phyloP scores from a whole-genome alignment of 768 basidiomycete species.

The Crucibulum laeve region DNA sequence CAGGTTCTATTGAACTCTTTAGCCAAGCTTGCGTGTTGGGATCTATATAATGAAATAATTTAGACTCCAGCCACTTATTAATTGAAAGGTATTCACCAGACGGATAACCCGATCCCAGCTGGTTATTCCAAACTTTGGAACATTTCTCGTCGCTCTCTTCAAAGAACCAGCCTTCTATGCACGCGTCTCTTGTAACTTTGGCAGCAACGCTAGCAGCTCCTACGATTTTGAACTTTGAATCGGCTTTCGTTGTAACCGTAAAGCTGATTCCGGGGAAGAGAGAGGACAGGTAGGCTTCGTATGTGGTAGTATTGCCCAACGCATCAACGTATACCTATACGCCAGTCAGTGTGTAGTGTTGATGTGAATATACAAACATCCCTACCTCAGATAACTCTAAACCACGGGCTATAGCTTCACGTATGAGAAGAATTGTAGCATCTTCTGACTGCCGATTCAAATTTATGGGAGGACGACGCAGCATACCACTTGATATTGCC shows the following conservation, averaged over 20 bases:
- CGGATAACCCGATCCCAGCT: constrained; percentile 87
- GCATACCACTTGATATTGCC: constrained; percentile 90
- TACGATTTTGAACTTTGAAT: constrained; percentile 95
- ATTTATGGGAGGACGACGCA: constrained; percentile 77
- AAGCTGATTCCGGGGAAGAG: constrained; percentile 83
- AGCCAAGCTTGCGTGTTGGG: constrained; percentile 93
- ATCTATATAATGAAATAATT: constrained; percentile 42
- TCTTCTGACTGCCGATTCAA: constrained; percentile 86
- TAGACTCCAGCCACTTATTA: background rate
- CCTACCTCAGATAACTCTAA: constrained; percentile 75
- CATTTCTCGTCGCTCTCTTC: constrained; percentile 46
- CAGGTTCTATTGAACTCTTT: constrained; percentile 66
- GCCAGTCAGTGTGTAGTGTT: background rate
- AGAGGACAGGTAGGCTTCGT: constrained; percentile 77
- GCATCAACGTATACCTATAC: constrained; percentile 90
- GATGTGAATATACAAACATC: background rate
- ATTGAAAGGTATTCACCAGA: constrained; percentile 47
- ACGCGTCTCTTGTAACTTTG: constrained; percentile 92
- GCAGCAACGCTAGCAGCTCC: constrained; percentile 97
- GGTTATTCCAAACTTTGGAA: constrained; percentile 20
- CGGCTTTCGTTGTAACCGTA: constrained; percentile 90
- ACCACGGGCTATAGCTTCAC: constrained; percentile 76
- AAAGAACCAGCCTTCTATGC: constrained; percentile 82
- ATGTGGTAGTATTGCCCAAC: constrained; percentile 80
- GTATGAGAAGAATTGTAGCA: constrained; percentile 86